Conservation (phyloP, 2,329 filamentous ascomycete species). For the Gremmenia infestans region DNA sequence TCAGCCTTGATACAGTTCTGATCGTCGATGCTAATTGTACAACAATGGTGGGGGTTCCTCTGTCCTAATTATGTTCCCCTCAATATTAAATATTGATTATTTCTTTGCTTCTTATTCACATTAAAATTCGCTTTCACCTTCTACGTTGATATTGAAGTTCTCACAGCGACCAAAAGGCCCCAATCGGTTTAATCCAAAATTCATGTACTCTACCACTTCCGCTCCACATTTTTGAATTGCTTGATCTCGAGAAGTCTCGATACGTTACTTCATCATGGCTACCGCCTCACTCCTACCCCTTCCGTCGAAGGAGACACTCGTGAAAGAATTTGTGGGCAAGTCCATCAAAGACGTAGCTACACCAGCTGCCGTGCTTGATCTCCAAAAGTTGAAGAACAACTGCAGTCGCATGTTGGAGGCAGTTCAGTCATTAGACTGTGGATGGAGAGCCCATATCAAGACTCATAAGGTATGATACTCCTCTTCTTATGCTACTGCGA, state of each 20-base stretch:
- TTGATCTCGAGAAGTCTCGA: neutral
- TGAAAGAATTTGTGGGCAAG: slow-evolving; percentile 51
- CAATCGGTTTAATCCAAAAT: neutral
- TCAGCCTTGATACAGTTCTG: too few species aligned
- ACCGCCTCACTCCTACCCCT: slow-evolving; percentile 22
- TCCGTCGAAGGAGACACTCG: slow-evolving; percentile 35
- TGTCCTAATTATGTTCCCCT: too few species aligned
- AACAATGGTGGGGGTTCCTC: too few species aligned
- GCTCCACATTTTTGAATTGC: neutral
- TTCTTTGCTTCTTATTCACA: too few species aligned
- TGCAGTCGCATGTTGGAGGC: slow-evolving; percentile 68
- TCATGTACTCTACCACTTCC: neutral
- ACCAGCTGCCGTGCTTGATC: slow-evolving; percentile 64
- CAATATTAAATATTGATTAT: too few species aligned
- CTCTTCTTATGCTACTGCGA: neutral
- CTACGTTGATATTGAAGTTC: neutral
- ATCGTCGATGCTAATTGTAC: too few species aligned
- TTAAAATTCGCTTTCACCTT: too few species aligned
- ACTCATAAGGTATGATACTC: slow-evolving; percentile 63
- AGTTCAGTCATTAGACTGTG: slow-evolving; percentile 51
- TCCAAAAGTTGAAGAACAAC: slow-evolving; percentile 60
- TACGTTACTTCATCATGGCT: slow-evolving; percentile 17
- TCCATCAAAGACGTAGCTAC: slow-evolving; percentile 55
- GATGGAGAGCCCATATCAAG: slow-evolving; percentile 75
- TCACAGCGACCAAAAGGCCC: neutral